Evolutionary conservation across 805 yeast genomes (phyloP).

Genomic region (Candida incommunis): DNA sequence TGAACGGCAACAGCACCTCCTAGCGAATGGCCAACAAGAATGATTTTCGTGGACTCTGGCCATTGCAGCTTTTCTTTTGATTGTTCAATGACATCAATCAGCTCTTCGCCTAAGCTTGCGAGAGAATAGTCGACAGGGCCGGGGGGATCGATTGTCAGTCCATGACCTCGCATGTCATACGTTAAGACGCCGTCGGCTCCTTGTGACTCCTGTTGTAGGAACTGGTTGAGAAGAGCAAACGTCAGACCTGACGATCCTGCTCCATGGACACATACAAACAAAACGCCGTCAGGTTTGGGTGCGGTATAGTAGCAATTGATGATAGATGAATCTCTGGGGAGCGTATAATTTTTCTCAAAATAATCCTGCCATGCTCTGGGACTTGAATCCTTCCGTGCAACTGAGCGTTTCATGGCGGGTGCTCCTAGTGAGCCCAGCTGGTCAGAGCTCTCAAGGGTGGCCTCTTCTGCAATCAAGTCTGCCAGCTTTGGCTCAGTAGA

Average conservation of each 20-base stretch:
- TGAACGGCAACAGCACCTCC: slow-evolving; percentile 79
- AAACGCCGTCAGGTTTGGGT: slow-evolving; percentile 36
- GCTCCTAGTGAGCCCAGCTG: neutral
- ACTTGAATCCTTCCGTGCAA: neutral
- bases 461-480: neutral
- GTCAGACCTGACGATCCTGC: slow-evolving; percentile 85
- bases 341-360: slow-evolving; percentile 20
- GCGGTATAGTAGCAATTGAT: slow-evolving; percentile 46
- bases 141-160: slow-evolving; percentile 28
- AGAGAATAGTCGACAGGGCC: slow-evolving; percentile 28
- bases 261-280: slow-evolving; percentile 80
- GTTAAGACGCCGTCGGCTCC: slow-evolving; percentile 47
- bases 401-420: neutral
- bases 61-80: slow-evolving; percentile 20
- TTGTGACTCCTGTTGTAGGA: slow-evolving; percentile 19
- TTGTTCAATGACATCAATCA: slow-evolving; percentile 30
- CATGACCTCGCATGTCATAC: slow-evolving; percentile 84
- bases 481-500: neutral
- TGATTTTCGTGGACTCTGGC: slow-evolving; percentile 25
- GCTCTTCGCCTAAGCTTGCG: slow-evolving; percentile 43
- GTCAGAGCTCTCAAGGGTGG: neutral
- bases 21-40: slow-evolving; percentile 76
- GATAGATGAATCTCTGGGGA: slow-evolving; percentile 12
- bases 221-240: slow-evolving; percentile 40
- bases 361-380: slow-evolving; percentile 20